Percentiles rank a stretch among this genome's conserved stretches.
Conservation (phyloP, 73 alveolate species). For the Blepharisma japonicum region DNA sequence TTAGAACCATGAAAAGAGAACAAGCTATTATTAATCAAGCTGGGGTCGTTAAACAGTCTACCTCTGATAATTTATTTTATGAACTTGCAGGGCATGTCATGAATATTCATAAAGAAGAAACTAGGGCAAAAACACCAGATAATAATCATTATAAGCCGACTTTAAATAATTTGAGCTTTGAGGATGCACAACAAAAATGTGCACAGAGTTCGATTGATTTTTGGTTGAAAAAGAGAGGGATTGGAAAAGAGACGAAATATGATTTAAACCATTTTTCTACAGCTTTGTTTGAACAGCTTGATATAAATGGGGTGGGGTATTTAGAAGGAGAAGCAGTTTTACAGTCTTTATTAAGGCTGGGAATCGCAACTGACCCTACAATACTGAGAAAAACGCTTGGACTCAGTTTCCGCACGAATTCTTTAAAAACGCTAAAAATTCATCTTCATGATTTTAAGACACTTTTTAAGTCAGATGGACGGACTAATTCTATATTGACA, state of each 20-base stretch:
- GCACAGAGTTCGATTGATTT: background rate
- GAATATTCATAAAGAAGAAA: background rate
- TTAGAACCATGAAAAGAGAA: slow-evolving; percentile 15
- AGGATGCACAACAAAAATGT: background rate
- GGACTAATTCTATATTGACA: background rate
- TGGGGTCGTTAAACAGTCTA: background rate
- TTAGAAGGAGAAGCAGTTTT: background rate
- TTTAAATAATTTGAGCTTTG: background rate
- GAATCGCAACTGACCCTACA: slow-evolving; percentile 4
- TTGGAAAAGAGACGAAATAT: background rate
- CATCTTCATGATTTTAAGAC: background rate
- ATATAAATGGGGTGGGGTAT: background rate
- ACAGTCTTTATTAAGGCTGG: background rate
- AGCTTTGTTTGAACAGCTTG: background rate
- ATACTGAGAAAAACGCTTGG: slow-evolving; percentile 5
- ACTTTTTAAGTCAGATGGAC: background rate
- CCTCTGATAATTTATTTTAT: background rate
- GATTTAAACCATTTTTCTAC: background rate
- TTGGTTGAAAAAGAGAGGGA: background rate
- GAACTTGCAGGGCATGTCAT: background rate
- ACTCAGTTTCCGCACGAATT: background rate
- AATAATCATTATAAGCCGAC: background rate
- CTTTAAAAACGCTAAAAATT: slow-evolving; percentile 1
- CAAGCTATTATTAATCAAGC: background rate
- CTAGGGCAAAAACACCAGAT: background rate